A percentile compares a stretch with the other conserved stretches of the same genome.
Conservation (phyloP, 176 grass and related monocot genomes). For the Dactylis glomerata region DNA sequence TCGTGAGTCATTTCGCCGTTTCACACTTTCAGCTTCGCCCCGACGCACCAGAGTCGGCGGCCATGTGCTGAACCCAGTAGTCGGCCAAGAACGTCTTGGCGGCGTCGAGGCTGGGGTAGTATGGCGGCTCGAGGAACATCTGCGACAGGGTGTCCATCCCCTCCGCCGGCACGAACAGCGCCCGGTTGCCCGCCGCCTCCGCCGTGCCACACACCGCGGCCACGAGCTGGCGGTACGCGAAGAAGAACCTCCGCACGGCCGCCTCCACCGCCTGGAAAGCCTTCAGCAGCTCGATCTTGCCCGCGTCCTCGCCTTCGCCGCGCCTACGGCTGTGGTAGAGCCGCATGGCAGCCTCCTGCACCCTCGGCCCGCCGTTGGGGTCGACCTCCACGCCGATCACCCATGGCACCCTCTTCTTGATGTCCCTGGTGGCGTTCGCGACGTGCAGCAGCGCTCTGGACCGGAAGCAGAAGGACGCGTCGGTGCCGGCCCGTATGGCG, state of each 20-base stretch:
- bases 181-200: slow-evolving; percentile 57
- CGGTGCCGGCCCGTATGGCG: slow-evolving; percentile 47
- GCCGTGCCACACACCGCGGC: slow-evolving; percentile 65
- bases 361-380: slow-evolving; percentile 77
- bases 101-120: slow-evolving; percentile 94
- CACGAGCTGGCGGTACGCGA: slow-evolving; percentile 72
- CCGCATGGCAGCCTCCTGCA: slow-evolving; percentile 87
- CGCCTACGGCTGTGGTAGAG: slow-evolving; percentile 73
- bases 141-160: slow-evolving; percentile 61
- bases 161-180: slow-evolving; percentile 59
- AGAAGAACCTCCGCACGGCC: slow-evolving; percentile 76
- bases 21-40: slow-evolving; percentile 17
- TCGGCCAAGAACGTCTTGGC: slow-evolving; percentile 91
- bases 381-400: slow-evolving; percentile 81
- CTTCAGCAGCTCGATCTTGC: slow-evolving; percentile 81
- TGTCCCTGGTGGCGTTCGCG: slow-evolving; percentile 49
- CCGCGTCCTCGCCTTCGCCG: slow-evolving; percentile 49
- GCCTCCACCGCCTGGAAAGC: slow-evolving; percentile 72
- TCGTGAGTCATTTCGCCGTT: background rate
- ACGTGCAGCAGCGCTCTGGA: slow-evolving; percentile 62
- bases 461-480: slow-evolving; percentile 70
- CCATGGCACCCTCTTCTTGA: slow-evolving; percentile 67
- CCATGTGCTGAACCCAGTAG: slow-evolving; percentile 60
- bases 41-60: slow-evolving; percentile 26
- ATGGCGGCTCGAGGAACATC: slow-evolving; percentile 89